Percentiles rank a stretch among this genome's conserved stretches.
Evolutionary conservation across 2,329 filamentous ascomycete genomes (phyloP).

Genomic region (Exophiala spinifera): DNA sequence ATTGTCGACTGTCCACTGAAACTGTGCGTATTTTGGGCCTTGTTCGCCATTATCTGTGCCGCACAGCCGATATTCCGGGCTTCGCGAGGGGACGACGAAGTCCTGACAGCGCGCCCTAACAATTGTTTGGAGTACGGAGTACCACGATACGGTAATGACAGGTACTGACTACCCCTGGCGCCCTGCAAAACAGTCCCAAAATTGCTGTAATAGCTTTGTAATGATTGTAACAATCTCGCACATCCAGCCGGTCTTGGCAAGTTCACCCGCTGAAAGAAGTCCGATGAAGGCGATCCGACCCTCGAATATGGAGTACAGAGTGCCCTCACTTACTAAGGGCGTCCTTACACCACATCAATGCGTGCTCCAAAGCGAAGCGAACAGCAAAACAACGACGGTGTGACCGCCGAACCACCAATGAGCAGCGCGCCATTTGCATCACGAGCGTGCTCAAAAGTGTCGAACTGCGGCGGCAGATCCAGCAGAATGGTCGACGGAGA

Average conservation of each 20-base stretch:
- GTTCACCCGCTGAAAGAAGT: background rate
- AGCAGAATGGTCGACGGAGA: too few relatives aligned
- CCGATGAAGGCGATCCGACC: background rate
- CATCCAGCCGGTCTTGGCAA: background rate
- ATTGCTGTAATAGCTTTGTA: constrained; percentile 4
- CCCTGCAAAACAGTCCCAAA: background rate
- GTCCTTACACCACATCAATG: background rate
- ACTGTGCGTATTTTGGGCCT: background rate
- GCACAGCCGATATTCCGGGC: constrained; percentile 11
- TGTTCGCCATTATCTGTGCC: constrained; percentile 8
- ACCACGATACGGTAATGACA: too few relatives aligned
- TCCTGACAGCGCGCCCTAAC: too few relatives aligned
- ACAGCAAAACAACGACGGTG: background rate
- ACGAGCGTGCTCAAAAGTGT: background rate
- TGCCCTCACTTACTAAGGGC: background rate
- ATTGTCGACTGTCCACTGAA: background rate
- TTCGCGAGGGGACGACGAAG: background rate
- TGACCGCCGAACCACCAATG: background rate
- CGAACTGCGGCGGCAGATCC: too few relatives aligned
- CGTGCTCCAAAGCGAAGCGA: background rate
- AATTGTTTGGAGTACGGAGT: background rate
- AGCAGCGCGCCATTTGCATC: too few relatives aligned
- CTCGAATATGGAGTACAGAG: background rate
- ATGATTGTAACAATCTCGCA: background rate
- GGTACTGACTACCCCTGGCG: too few relatives aligned